Conservation (phyloP, 2,329 filamentous ascomycete genomes). For the Colletotrichum sp. region DNA sequence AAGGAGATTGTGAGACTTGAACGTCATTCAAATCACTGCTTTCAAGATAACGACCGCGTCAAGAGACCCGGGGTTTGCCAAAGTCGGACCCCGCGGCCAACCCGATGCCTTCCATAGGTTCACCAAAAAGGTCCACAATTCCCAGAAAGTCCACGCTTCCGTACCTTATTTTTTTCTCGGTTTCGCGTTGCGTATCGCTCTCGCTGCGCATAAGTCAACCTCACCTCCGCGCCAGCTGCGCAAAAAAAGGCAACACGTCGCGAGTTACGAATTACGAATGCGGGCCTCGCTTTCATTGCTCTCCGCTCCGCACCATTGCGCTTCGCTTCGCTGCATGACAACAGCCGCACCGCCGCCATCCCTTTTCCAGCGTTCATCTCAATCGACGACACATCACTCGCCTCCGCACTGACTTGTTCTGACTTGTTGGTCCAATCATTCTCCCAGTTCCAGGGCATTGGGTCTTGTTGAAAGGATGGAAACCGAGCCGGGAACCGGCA, state of each 20-base stretch:
- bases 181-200: not conserved
- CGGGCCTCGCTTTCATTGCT: not conserved
- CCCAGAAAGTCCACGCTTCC: not conserved
- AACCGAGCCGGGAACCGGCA: not conserved
- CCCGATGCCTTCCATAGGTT: not conserved
- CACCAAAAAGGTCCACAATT: not conserved
- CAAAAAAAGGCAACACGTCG: not conserved
- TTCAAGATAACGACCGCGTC: not conserved
- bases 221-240: not conserved
- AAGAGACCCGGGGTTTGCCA: not conserved
- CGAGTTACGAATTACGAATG: not conserved
- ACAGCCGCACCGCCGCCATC: not conserved
- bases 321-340: not conserved
- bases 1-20: not conserved
- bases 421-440: not conserved
- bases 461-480: not conserved
- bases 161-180: not conserved
- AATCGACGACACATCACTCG: not conserved
- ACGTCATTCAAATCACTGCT: not conserved
- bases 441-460: not conserved
- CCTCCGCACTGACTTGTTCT: not conserved
- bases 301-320: not conserved
- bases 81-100: not conserved
- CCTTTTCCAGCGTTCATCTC: not conserved
- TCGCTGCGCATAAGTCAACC: not conserved